Conservation (phyloP, 2,329 filamentous ascomycete species). For the Dactylella cylindrospora region DNA sequence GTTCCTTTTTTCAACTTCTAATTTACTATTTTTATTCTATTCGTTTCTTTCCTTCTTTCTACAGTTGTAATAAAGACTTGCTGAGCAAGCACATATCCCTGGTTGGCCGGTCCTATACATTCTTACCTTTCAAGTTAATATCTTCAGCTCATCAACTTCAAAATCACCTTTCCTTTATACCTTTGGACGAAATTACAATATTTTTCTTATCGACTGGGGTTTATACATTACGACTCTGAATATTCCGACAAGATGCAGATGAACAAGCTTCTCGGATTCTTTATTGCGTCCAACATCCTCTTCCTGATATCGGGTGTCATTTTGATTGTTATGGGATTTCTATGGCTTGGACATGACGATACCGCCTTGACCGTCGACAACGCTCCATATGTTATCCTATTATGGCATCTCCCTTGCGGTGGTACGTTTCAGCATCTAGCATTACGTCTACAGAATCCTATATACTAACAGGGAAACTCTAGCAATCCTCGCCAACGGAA, state of each 20-base stretch:
- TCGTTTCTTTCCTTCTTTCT: constrained; percentile 3
- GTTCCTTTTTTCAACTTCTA: constrained; percentile 39
- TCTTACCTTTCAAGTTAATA: too few species aligned
- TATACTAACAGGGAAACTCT: constrained; percentile 46
- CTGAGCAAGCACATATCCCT: constrained; percentile 43
- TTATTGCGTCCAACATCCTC: constrained; percentile 57
- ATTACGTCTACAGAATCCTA: constrained; percentile 1
- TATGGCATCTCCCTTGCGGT: constrained; percentile 59
- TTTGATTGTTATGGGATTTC: constrained; percentile 59
- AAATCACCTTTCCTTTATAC: too few species aligned
- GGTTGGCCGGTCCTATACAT: too few species aligned
- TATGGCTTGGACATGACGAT: constrained; percentile 54
- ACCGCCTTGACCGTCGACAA: constrained; percentile 55
- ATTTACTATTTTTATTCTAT: constrained; percentile 26
- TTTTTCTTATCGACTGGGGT: too few species aligned
- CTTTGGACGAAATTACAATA: too few species aligned
- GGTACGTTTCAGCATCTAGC: constrained; percentile 52
- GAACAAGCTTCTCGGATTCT: constrained; percentile 49
- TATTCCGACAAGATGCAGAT: too few species aligned
- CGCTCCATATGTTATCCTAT: constrained; percentile 58
- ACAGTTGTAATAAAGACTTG: constrained; percentile 23
- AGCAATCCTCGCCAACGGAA: constrained; percentile 71
- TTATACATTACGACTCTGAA: too few species aligned
- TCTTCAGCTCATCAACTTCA: too few species aligned
- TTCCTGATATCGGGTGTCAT: constrained; percentile 59